Conservation (phyloP, 1,284 basidiomycete genomes). For the Vanrija sp. region DNA sequence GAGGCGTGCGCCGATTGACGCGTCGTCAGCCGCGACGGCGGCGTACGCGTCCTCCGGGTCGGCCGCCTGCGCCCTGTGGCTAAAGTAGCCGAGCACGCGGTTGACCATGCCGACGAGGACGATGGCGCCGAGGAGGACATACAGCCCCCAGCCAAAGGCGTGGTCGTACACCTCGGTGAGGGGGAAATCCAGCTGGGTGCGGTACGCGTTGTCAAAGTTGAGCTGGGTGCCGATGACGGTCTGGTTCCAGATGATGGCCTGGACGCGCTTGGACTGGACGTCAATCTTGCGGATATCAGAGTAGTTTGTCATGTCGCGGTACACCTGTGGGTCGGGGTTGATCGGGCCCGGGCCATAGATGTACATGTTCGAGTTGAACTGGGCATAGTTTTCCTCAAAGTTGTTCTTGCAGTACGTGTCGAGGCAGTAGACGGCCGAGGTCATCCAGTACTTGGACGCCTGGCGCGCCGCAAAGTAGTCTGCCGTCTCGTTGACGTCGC, state of each 20-base stretch:
- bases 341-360: too few species aligned
- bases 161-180: conserved; percentile 16
- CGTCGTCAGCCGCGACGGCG: neutral
- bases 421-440: conserved; percentile 18
- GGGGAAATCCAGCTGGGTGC: conserved; percentile 12
- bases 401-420: conserved; percentile 13
- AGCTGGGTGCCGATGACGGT: neutral
- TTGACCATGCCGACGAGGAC: conserved; percentile 19
- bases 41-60: neutral
- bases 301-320: neutral
- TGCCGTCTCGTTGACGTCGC: too few species aligned
- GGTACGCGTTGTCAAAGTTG: conserved; percentile 1
- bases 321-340: neutral
- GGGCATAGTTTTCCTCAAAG: conserved; percentile 5
- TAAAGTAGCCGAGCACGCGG: neutral
- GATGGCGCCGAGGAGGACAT: conserved; percentile 17
- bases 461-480: too few species aligned
- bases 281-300: neutral
- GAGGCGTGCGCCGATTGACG: neutral
- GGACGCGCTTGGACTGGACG: neutral
- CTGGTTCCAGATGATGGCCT: neutral
- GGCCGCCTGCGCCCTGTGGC: neutral
- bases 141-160: conserved; percentile 23
- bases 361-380: neutral
- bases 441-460: conserved; percentile 1